Evolutionary conservation across 1,139 yeast genomes (phyloP).

Genomic region (Scheffersomyces stambukii): DNA sequence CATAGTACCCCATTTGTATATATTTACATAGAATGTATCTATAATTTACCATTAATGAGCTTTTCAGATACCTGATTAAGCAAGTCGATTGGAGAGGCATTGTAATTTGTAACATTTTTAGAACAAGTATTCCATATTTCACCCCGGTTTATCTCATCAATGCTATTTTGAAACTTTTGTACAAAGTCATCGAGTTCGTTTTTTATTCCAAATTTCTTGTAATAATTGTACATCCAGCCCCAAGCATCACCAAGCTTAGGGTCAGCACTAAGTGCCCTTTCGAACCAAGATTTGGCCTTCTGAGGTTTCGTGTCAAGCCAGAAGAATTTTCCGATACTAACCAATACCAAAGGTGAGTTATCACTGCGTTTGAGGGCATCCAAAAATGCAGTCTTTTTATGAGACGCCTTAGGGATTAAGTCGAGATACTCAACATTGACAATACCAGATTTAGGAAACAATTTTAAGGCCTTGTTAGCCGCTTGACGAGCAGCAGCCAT

Average conservation of each 20-base stretch:
- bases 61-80: slow-evolving; percentile 21
- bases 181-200: slow-evolving; percentile 17
- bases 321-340: slow-evolving; percentile 64
- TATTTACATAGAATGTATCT: slow-evolving; percentile 3
- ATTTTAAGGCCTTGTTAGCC: slow-evolving; percentile 56
- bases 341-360: slow-evolving; percentile 55
- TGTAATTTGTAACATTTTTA: slow-evolving; percentile 42
- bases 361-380: slow-evolving; percentile 71
- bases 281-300: slow-evolving; percentile 74
- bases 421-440: slow-evolving; percentile 62
- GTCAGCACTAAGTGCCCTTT: slow-evolving; percentile 56
- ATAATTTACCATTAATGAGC: slow-evolving; percentile 1
- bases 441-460: slow-evolving; percentile 53
- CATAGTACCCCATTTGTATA: too few relatives aligned
- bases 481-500: slow-evolving; percentile 51
- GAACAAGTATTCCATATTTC: slow-evolving; percentile 51
- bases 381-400: slow-evolving; percentile 59
- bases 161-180: slow-evolving; percentile 20
- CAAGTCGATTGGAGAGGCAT: slow-evolving; percentile 31
- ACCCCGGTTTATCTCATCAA: slow-evolving; percentile 59
- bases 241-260: slow-evolving; percentile 69
- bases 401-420: slow-evolving; percentile 48
- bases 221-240: slow-evolving; percentile 59
- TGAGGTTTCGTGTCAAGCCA: slow-evolving; percentile 63
- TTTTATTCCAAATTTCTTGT: slow-evolving; percentile 18